phyloP scores from a whole-genome alignment of 768 basidiomycete species.

The Sarcomyxa edulis region DNA sequence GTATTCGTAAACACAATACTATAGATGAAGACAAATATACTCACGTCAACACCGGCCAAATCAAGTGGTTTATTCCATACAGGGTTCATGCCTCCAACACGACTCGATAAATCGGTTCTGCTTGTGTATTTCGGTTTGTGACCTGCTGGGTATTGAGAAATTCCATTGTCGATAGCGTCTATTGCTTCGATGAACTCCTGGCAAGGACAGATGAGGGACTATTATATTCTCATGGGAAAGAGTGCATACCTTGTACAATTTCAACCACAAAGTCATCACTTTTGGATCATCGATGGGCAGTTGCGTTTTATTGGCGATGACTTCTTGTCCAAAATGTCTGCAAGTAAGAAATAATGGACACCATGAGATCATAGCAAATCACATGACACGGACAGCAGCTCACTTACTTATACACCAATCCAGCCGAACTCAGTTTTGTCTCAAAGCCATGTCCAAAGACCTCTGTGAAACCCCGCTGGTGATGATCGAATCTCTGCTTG shows the following conservation, averaged over 20 bases:
- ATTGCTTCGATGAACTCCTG: conserved; percentile 93
- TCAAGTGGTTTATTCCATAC: conserved; percentile 84
- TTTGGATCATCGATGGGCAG: conserved; percentile 51
- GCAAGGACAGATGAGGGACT: neutral
- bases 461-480: conserved; percentile 89
- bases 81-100: conserved; percentile 84
- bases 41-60: conserved; percentile 66
- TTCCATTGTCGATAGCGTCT: conserved; percentile 93
- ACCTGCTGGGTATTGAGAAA: conserved; percentile 71
- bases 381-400: neutral
- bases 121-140: conserved; percentile 66
- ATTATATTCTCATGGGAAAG: neutral
- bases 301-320: conserved; percentile 62
- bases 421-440: conserved; percentile 91
- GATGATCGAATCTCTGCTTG: conserved; percentile 86
- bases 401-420: conserved; percentile 89
- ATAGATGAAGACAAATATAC: conserved; percentile 18
- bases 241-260: conserved; percentile 69
- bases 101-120: conserved; percentile 78
- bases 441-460: conserved; percentile 83
- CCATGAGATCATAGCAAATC: conserved; percentile 4
- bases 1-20: conserved; percentile 2
- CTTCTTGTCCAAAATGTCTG: conserved; percentile 87
- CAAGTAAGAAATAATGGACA: neutral
- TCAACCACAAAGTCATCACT: conserved; percentile 77